Evolutionary conservation across 768 basidiomycete species (phyloP).

Genomic region (Termitomyces sp.): DNA sequence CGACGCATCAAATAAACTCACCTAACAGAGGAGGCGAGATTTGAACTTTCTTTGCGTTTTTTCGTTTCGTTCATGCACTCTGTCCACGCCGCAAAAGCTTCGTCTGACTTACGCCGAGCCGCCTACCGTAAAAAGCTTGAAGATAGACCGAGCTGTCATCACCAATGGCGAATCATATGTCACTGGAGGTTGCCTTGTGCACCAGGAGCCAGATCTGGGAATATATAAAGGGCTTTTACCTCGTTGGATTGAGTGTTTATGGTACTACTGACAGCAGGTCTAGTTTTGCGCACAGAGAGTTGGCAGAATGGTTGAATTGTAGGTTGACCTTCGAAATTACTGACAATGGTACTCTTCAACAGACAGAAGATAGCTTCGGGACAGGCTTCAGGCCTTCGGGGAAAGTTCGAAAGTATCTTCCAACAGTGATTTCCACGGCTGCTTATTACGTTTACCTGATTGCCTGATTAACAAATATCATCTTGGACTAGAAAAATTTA

Average conservation of each 20-base stretch:
- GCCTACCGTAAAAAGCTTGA: not conserved
- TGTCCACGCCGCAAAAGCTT: not conserved
- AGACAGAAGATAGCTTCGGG: not conserved
- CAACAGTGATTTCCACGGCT: not conserved
- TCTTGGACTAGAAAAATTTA: not conserved
- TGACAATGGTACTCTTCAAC: not conserved
- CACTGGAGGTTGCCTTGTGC: not conserved
- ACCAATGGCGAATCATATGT: not conserved
- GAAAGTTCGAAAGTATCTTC: not conserved
- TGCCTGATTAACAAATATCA: not conserved
- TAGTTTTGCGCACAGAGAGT: not conserved
- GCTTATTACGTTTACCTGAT: not conserved
- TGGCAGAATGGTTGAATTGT: not conserved
- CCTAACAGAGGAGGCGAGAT: not conserved
- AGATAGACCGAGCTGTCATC: not conserved
- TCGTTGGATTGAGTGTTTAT: not conserved
- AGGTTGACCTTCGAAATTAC: not conserved
- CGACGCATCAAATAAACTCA: no score
- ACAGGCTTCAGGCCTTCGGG: not conserved
- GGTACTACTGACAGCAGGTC: not conserved
- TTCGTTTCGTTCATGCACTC: not conserved
- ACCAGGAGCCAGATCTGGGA: not conserved
- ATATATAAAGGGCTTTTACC: not conserved
- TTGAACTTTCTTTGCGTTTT: not conserved
- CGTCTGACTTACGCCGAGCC: not conserved